Base-by-base conservation (phyloP, 2,329 filamentous ascomycete species). In the Capronia coronata region DNA sequence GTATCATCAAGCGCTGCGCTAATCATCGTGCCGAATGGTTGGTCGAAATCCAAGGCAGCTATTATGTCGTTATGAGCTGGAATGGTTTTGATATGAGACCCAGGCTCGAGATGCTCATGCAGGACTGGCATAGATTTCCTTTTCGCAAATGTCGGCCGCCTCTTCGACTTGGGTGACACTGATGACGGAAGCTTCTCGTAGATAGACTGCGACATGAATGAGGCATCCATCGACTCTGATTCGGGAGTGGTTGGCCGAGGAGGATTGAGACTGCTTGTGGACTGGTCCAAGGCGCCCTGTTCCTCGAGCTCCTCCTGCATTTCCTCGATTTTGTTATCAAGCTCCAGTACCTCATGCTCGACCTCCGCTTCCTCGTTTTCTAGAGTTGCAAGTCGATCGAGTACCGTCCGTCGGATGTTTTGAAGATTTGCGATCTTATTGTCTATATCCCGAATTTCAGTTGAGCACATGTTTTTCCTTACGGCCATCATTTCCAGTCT, bases 141-240 rank as follows among this genome's bases (percentile, higher is more conserved):
- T 48, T 84, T 67, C 54, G 66, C 67, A 46, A 67, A 66, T 54
- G 67, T 69, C 46, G 71, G 68, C 55, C 74, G 73, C 57, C 75
- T 70, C 19, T 74, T 72, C 7, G 50, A 48, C 56, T 74, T 77
- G 6, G 77, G 73, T n/a, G 56, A 56, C 13, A 48, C 23, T 16
- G 54, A 51, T 1, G 73, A 70, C 0, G 90, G 87, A 7, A 98
- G 72, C 68, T 96, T 96, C 59, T 94, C 86, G 67, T 97, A 98
- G 60, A 98, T 87, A 10, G 90, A 96, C 67, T 96, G 88, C 2
- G 93, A 96, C 93, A 97, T 97, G 72, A 97, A 98, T 1, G 78
- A 78, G 4, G 73, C 72, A 58, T 76, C 73, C 61, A 72, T 71
- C 41, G 69, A 69, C 32, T 71, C 73, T 11, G 58, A 54, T 61